Base-by-base conservation (phyloP, 2,329 filamentous ascomycete genomes). In the Zymoseptoria passerinii region DNA sequence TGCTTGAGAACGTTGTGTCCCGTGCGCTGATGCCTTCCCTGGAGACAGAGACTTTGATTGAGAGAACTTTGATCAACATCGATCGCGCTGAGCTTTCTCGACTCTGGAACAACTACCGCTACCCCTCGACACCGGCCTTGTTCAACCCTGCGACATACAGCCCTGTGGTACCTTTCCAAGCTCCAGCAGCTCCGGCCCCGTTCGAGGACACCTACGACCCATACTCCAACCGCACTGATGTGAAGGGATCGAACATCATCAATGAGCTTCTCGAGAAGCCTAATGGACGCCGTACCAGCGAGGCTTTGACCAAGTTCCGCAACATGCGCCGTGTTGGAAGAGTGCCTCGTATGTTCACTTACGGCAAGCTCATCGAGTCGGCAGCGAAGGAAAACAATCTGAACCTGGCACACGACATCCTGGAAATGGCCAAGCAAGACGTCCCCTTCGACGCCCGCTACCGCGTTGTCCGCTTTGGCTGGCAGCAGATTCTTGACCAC, bases 311-410 rank as follows among this genome's bases (percentile, higher is more conserved):
- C 63, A 88, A 90, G 66, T 90, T 97, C 76, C 89, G 87, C 72
- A 96, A 95, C 76, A 96, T 96, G 79, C 91, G 94, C 63, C 90
- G 92, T 59, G 84, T 89, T 69, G 92, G 92, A 63, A 87, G 91
- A 70, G 91, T 96, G 72, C 91, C 92, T 55, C 86, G 92, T 60
- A 97, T 97, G 77, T 94, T 96, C 73, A 96, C 92, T 1, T 96
- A 97, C 68, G 91, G 92, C 53, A 97, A 96, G 81, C 80, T 99
- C 65, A 96, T 99, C 69, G 86, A 88, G 52, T 89, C 90, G 59
- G 92, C 92, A 63, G 92, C 92, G 61, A 90, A 92, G 56, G 90
- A 92, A 69, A 83, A 88, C 68, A 90, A 92, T 70, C 83, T 90
- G 74, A 87, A 88, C 55, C 75, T 95, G 52, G 91, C 90, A 69